phyloP scores from a whole-genome alignment of 805 yeast species.

The Metschnikowia henanensis region DNA sequence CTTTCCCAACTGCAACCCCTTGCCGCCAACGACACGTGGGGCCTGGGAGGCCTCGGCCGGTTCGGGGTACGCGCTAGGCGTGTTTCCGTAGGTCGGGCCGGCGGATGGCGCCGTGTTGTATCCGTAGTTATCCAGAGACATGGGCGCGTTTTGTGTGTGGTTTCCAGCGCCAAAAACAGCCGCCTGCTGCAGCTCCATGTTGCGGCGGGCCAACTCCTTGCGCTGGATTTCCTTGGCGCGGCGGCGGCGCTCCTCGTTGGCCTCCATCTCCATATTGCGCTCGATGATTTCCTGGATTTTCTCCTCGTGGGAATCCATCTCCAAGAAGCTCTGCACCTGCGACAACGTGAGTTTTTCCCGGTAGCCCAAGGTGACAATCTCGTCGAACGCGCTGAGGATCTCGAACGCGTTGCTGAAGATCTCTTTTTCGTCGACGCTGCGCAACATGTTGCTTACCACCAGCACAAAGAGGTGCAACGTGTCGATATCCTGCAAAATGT shows the following conservation, averaged over 20 bases:
- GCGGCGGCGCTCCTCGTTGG: constrained; percentile 94
- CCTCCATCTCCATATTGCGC: constrained; percentile 94
- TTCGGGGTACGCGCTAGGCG: constrained; percentile 8
- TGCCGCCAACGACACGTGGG: constrained; percentile 41
- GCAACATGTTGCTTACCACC: constrained; percentile 71
- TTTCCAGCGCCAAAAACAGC: constrained; percentile 9
- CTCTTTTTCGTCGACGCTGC: constrained; percentile 77
- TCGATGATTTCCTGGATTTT: constrained; percentile 97
- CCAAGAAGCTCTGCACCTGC: constrained; percentile 86
- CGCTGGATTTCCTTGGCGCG: constrained; percentile 89
- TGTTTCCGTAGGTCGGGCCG: constrained; percentile 14
- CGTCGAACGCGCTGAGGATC: constrained; percentile 89
- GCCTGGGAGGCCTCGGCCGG: constrained; percentile 30
- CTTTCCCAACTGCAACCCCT: constrained; percentile 80
- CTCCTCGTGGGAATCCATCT: constrained; percentile 98
- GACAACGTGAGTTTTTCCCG: constrained; percentile 79
- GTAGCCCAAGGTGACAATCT: constrained; percentile 85
- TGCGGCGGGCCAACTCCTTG: constrained; percentile 67
- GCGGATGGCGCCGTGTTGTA: constrained; percentile 18
- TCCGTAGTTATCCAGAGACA: constrained; percentile 12
- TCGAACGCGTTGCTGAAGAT: constrained; percentile 85
- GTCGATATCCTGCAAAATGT: constrained; percentile 91
- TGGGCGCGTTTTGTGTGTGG: neutral
- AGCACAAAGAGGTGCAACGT: constrained; percentile 85
- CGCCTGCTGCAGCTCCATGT: constrained; percentile 45